These are phyloP conservation scores for Trichoderma endophyticum DNA, from an alignment of 2,329 filamentous ascomycete species.

Conservation along the genomic window DNA sequence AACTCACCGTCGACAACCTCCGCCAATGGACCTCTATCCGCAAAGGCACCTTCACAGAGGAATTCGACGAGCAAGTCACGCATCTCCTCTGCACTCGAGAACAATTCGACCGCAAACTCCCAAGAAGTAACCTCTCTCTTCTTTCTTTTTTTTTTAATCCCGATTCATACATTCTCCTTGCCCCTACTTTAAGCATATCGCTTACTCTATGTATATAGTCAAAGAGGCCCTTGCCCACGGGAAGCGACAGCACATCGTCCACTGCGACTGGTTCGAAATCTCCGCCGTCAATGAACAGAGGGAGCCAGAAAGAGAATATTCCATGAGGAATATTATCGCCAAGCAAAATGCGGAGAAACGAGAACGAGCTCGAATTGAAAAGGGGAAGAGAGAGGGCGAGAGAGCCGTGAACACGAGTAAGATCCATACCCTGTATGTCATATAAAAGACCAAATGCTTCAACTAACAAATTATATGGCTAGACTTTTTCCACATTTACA, in stretches of 20 bases:
- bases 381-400: conserved; percentile 39
- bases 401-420: conserved; percentile 50
- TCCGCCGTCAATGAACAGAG: conserved; percentile 36
- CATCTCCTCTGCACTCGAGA: conserved; percentile 68
- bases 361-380: conserved; percentile 35
- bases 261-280: conserved; percentile 53
- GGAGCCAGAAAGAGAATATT: conserved; percentile 38
- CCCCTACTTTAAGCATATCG: neutral
- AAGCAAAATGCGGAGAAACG: conserved; percentile 32
- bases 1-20: conserved; percentile 53
- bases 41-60: conserved; percentile 55
- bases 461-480: neutral
- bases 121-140: conserved; percentile 33
- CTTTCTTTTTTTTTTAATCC: neutral
- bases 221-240: conserved; percentile 36
- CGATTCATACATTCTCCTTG: neutral
- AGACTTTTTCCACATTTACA: conserved; percentile 64
- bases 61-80: conserved; percentile 57
- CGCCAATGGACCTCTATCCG: conserved; percentile 62
- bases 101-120: conserved; percentile 51
- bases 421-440: conserved; percentile 23
- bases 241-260: conserved; percentile 41
- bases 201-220: conserved; percentile 28
- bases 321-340: conserved; percentile 35
- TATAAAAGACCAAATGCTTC: neutral